Evolutionary conservation across 495 filamentous ascomycete species (phyloP).

Genomic region (Hapsidospora chrysogenum): DNA sequence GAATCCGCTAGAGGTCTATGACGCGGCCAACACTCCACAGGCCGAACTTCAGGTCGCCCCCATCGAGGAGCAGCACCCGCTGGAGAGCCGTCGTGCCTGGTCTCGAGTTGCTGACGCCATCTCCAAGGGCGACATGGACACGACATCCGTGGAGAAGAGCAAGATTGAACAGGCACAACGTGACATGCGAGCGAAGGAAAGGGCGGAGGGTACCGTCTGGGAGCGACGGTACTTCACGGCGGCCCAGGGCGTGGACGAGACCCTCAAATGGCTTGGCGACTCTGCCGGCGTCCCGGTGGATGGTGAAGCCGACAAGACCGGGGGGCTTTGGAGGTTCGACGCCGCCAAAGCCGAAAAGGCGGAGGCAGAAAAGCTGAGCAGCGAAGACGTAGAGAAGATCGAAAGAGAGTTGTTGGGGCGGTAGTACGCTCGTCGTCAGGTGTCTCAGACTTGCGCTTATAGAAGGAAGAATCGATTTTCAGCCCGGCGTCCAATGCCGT

Average conservation of each 20-base stretch:
- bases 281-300: constrained; percentile 33
- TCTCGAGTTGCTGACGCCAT: constrained; percentile 67
- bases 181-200: constrained; percentile 66
- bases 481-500: too few species aligned
- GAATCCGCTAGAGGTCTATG: constrained; percentile 42
- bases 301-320: constrained; percentile 50
- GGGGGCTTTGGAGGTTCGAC: constrained; percentile 81
- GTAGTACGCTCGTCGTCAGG: too few species aligned
- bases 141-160: constrained; percentile 57
- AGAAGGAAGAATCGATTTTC: too few species aligned
- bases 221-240: constrained; percentile 67
- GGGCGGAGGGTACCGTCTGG: constrained; percentile 63
- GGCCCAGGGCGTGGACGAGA: constrained; percentile 30
- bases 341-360: constrained; percentile 37
- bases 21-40: constrained; percentile 40
- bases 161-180: constrained; percentile 88
- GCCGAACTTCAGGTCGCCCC: constrained; percentile 58
- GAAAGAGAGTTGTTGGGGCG: constrained; percentile 25
- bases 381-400: constrained; percentile 19
- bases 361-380: constrained; percentile 16
- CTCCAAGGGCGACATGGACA: constrained; percentile 65
- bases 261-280: constrained; percentile 41
- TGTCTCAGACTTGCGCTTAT: too few species aligned
- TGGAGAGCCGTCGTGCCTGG: constrained; percentile 86
- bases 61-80: constrained; percentile 65